Evolutionary conservation across 441 rosid species (phyloP).

Genomic region (Jatropha podagrica): DNA sequence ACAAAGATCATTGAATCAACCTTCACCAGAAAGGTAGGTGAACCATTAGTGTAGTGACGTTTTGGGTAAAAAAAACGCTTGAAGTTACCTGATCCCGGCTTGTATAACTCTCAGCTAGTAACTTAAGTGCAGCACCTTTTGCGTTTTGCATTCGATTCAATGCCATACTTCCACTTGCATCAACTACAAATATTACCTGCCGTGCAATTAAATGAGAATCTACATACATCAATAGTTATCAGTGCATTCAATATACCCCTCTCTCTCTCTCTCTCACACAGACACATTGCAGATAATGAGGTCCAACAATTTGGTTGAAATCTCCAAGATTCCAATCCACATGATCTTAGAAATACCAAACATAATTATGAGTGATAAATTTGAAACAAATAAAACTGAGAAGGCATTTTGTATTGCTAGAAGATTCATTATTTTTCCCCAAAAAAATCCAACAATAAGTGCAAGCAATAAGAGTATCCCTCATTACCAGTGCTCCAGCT

Average conservation of each 20-base stretch:
- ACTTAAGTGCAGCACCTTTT: conserved; percentile 96
- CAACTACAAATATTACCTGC: conserved; percentile 95
- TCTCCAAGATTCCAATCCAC: not conserved
- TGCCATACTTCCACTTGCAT: conserved; percentile 99
- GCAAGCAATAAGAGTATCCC: conserved; percentile 19
- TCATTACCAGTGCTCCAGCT: conserved; percentile 97
- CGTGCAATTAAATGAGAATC: conserved; percentile 28
- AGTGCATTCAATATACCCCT: not conserved
- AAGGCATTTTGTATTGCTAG: not conserved
- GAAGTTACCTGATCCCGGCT: conserved; percentile 94
- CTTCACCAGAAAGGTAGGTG: not conserved
- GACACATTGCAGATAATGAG: not conserved
- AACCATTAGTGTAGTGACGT: not conserved
- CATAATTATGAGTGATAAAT: not conserved
- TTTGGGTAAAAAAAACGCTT: too few relatives aligned
- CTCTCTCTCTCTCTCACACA: not conserved
- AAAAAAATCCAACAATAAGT: not conserved
- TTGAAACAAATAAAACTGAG: conserved; percentile 10
- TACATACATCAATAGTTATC: not conserved
- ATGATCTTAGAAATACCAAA: conserved; percentile 1
- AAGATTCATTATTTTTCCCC: not conserved
- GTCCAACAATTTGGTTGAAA: not conserved
- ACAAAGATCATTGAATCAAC: not conserved
- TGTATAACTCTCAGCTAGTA: conserved; percentile 97
- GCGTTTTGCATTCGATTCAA: conserved; percentile 98